Base-by-base conservation (phyloP, 139 green algal genomes). In the Chlamydomonas incerta region DNA sequence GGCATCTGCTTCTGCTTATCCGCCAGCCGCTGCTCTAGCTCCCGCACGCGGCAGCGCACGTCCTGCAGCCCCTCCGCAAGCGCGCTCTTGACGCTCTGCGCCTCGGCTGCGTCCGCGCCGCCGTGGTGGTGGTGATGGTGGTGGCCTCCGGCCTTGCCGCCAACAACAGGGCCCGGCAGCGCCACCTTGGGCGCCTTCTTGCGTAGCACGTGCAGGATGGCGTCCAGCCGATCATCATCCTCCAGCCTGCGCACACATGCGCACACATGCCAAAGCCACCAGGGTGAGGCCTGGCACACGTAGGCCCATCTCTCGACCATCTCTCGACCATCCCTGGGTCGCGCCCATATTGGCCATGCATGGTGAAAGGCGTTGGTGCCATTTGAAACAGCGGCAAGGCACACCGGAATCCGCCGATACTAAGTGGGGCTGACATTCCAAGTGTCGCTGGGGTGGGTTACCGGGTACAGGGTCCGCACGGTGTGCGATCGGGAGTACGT, bases 181-280 rank as follows among this genome's bases (percentile, higher is more conserved):
- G 50, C 50, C 55, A 84, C 46, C 20, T 72, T 62, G 15, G 88
- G 88, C 23, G 83, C 82, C 50, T 88, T 89, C 72, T 91, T 85
- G 17, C 92, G 87, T 18, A 95, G 71, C 29, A 88, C 52, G 50
- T 86, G 62, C 60, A 94, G 85, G 62, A 95, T 92, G 29, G 86
- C 71, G 87, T 94, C 93, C 65, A 95, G 86, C 23, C 90, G 81
- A 34, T 95, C 88, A 68, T 95, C 88, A 55, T 92, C 92, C 24
- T 92, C 89, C 46, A 95, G 87, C 76, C 93, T 92, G 86, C 2
- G 50, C n/a, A n/a, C n/a, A n/a, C n/a, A n/a, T n/a, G n/a, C n/a
- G n/a, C n/a, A n/a, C n/a, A n/a, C n/a, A n/a, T n/a, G n/a, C n/a
- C n/a, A n/a, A n/a, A n/a, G n/a, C n/a, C n/a, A n/a, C n/a, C n/a